Evolutionary conservation across 345 rosid genomes (phyloP).

Genomic region (Lepidium didymum): DNA sequence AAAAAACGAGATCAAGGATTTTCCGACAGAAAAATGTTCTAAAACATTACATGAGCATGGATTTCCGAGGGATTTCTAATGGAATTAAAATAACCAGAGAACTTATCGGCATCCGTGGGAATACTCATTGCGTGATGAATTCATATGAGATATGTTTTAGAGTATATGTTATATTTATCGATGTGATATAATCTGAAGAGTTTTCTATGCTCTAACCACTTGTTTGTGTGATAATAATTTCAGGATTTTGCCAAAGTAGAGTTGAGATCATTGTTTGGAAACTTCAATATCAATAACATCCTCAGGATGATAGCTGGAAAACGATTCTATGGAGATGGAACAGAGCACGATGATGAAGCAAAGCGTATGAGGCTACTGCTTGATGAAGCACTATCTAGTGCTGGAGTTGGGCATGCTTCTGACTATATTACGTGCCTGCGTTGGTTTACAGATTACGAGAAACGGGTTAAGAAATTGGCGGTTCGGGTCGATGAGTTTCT

Average conservation of each 20-base stretch:
- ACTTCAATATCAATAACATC: constrained; percentile 29
- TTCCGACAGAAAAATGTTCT: too few species aligned
- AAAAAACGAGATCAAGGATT: too few species aligned
- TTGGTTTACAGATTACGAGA: constrained; percentile 20
- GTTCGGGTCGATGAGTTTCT: constrained; percentile 30
- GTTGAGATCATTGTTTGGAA: constrained; percentile 3
- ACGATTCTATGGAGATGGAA: constrained; percentile 28
- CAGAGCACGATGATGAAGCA: not conserved
- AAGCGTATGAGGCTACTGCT: not conserved
- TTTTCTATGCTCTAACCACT: not conserved
- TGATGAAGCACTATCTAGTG: not conserved
- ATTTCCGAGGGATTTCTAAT: too few species aligned
- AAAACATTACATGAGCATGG: too few species aligned
- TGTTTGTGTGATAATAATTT: not conserved
- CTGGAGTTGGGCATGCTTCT: constrained; percentile 11
- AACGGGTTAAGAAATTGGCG: constrained; percentile 19
- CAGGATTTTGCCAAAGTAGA: constrained; percentile 7
- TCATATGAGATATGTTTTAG: not conserved
- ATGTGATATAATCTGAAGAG: not conserved
- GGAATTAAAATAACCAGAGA: too few species aligned
- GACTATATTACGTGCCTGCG: constrained; percentile 33
- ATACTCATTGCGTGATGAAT: too few species aligned
- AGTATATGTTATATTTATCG: not conserved
- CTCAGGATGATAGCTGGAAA: constrained; percentile 47
- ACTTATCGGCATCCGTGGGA: too few species aligned